Evolutionary conservation across 257 asterid genomes (phyloP), one percentile per base, ranked within the genome.

Genomic region (Handroanthus guayacan): DNA sequence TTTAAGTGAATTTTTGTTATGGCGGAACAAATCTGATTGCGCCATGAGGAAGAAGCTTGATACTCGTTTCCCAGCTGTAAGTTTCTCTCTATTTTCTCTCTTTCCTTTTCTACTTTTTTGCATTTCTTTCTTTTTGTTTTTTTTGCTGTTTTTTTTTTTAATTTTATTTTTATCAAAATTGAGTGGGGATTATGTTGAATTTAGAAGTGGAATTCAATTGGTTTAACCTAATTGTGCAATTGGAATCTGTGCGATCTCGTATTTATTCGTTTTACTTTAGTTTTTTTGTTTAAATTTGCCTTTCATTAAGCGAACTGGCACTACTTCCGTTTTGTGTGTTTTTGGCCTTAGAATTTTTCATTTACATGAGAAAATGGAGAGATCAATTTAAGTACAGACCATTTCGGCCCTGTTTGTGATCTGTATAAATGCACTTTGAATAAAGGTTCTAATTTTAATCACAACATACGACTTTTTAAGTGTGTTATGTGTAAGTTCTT

Each of bases 11-110:
- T 63, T 75, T 62, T 67, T 48, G 34, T 51, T 57, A 75, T 76
- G 78, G 69, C 39, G 58, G 82, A 61, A 67, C 55, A 52, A 60
- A 72, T 77, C 73, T 77, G 84, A 80, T 62, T 79, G 31, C 63
- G 67, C 82, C 81, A 89, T 89, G 94, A 89, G 82, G 91, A 89
- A 89, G 88, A 89, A 89, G 89, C 91, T 89, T 62, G 94, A 89
- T 77, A 89, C 94, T 72, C 94, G 94, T 64, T 89, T 89, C 77
- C 94, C 94, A 48, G 94, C 94, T 72, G 94, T 89, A 78, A 85
- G 90, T 74, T 70, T 57, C 65, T 65, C 39, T 56, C 20, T 2
- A 10, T 14, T 20, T 67, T 62, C 43, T 48, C 38, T 36, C 9
- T 36, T 57, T 18, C 14, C 18, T 9, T 50, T 55, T 69, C n/a